phyloP scores from a whole-genome alignment of 306 rosid genomes.

The Clitoria ternatea region DNA sequence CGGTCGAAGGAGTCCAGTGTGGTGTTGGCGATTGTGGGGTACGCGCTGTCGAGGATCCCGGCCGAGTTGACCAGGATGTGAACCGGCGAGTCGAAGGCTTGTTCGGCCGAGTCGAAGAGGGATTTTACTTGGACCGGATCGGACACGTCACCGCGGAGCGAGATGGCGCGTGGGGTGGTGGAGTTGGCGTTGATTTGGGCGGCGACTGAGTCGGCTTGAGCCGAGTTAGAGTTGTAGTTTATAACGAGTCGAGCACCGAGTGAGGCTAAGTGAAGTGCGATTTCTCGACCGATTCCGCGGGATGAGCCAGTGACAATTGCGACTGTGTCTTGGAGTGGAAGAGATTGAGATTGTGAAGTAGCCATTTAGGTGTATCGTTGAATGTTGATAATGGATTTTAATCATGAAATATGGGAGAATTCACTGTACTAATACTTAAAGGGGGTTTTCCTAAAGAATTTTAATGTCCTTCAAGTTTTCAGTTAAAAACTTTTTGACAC shows the following conservation, averaged over 20 bases:
- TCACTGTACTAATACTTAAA: too few relatives aligned
- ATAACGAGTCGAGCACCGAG: slow-evolving; percentile 53
- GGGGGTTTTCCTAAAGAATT: too few relatives aligned
- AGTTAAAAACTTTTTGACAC: too few relatives aligned
- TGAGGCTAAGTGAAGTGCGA: slow-evolving; percentile 43
- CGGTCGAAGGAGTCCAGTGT: slow-evolving; percentile 38
- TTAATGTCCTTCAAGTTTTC: too few relatives aligned
- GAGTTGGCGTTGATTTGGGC: slow-evolving; percentile 31
- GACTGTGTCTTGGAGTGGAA: slow-evolving; percentile 37
- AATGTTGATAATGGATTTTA: too few relatives aligned
- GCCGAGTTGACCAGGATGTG: slow-evolving; percentile 55
- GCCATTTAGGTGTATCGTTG: background rate
- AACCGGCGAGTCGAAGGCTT: slow-evolving; percentile 36
- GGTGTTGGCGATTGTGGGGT: slow-evolving; percentile 32
- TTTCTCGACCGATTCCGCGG: slow-evolving; percentile 52
- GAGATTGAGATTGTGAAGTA: background rate
- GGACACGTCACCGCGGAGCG: slow-evolving; percentile 46
- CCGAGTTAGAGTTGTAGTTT: slow-evolving; percentile 45
- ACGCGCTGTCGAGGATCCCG: slow-evolving; percentile 28
- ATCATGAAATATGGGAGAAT: too few relatives aligned
- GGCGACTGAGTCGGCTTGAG: slow-evolving; percentile 38
- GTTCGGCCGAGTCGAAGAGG: slow-evolving; percentile 48
- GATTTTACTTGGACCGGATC: slow-evolving; percentile 41
- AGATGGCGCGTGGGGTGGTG: slow-evolving; percentile 29
- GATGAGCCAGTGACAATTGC: slow-evolving; percentile 60